These are phyloP conservation scores for Saccharomycopsis capsularis DNA, from an alignment of 805 yeast species.

Conservation along the genomic window DNA sequence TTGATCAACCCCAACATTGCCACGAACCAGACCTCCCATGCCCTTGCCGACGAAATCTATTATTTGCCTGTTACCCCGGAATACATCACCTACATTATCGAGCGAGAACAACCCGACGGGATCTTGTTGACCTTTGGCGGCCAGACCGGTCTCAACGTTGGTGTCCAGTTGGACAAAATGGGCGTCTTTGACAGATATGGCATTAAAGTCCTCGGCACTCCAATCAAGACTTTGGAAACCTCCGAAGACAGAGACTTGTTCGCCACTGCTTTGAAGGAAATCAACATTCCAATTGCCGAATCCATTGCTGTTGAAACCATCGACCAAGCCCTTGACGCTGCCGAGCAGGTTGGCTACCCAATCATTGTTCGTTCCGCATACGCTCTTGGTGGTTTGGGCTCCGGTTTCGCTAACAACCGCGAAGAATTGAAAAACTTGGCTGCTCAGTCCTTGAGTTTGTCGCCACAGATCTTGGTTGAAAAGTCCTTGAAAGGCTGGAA, in stretches of 20 bases:
- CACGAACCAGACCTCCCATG: conserved; percentile 92
- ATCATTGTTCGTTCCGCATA: conserved; percentile 96
- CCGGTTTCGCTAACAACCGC: conserved; percentile 87
- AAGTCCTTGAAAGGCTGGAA: conserved; percentile 98
- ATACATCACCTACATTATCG: conserved; percentile 89
- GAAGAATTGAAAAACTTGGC: conserved; percentile 79
- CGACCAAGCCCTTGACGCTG: conserved; percentile 91
- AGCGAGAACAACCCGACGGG: conserved; percentile 95
- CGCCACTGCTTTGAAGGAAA: conserved; percentile 91
- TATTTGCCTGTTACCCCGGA: conserved; percentile 96
- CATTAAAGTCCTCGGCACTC: conserved; percentile 95
- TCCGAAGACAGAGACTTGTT: conserved; percentile 97
- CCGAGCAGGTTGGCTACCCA: conserved; percentile 83
- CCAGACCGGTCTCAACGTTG: conserved; percentile 94
- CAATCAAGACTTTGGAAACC: conserved; percentile 89
- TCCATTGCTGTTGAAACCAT: conserved; percentile 92
- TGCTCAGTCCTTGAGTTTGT: conserved; percentile 77
- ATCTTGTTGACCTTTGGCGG: conserved; percentile 96
- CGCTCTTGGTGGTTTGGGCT: conserved; percentile 95
- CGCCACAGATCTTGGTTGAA: conserved; percentile 95
- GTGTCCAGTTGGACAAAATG: conserved; percentile 90
- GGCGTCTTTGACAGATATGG: conserved; percentile 87
- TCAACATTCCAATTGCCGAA: conserved; percentile 93
- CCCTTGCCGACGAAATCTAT: conserved; percentile 91
- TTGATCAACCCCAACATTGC: conserved; percentile 95